Base-by-base conservation (phyloP, 371 early-diverging fungal genomes). In the Zychaea mexicana region DNA sequence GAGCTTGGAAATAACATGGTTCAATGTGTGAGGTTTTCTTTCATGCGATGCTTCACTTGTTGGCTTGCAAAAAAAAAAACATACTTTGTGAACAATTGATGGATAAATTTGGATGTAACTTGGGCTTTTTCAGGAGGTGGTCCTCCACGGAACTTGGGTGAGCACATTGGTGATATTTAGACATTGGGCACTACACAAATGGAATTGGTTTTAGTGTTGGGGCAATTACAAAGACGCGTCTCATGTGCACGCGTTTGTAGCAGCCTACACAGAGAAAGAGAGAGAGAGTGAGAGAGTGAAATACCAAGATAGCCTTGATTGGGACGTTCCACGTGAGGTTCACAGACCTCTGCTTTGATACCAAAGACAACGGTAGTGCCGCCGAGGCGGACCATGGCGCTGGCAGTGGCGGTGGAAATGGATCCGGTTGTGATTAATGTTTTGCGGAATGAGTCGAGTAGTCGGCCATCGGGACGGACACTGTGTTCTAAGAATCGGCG, bases 171-270 rank as follows among this genome's bases (percentile, higher is more conserved):
- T 30, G 94, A 90, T 56, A 97, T 75, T 62, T 96, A 96, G 10
- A 98, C 85, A 71, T 96, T 98, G 3, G 96, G 94, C 10, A 95
- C 94, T 90, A 69, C n/a, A n/a, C n/a, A n/a, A n/a, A n/a, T n/a
- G n/a, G n/a, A n/a, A n/a, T n/a, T n/a, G n/a, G n/a, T n/a, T n/a
- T n/a, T n/a, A n/a, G n/a, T n/a, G n/a, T n/a, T n/a, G n/a, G n/a
- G n/a, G n/a, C n/a, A n/a, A n/a, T n/a, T n/a, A n/a, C n/a, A n/a
- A n/a, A n/a, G n/a, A n/a, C n/a, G n/a, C n/a, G n/a, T n/a, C n/a
- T n/a, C 27, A 46, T 46, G 28, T n/a, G 30, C 4, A 42, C 42
- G 42, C 42, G 42, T 42, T 13, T 7, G 1, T 28, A n/a, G n/a
- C n/a, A n/a, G n/a, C n/a, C n/a, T n/a, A n/a, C n/a, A n/a, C n/a